Base-by-base conservation (phyloP, 2,329 filamentous ascomycete species). In the Cercospora berteroae region DNA sequence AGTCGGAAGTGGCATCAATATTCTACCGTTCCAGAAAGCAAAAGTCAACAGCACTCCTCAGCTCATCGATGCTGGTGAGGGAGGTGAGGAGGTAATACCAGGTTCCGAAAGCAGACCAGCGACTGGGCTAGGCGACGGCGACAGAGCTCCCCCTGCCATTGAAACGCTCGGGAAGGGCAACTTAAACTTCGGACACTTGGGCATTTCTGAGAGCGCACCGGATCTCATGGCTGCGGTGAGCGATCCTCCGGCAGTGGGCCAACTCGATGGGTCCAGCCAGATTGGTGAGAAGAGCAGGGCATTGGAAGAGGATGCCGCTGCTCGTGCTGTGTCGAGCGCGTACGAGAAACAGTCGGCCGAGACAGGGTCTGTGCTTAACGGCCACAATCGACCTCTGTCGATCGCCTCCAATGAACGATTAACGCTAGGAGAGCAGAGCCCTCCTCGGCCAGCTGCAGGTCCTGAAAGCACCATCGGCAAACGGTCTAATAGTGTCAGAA, bases 151-250 rank as follows among this genome's bases (percentile, higher is more conserved):
- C 72, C 87, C 89, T 12, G 93, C 95, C 1, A 87, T 97, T 2
- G 93, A 94, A 75, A 98, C 95, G 0, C 84, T 99, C 60, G 95
- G 95, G 12, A 88, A 88, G 74, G 95, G 95, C 5, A 92, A 97
- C 75, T 83, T 99, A 58, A 96, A 92, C 77, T 85, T 98, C 65
- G 93, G 92, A 74, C 92, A 97, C 75, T 83, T 98, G 50, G 94
- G 94, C 36, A 91, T 98, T 64, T 79, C 84, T 10, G 81, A 82
- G 13, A 85, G 81, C 73, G 78, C 85, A n/a, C 79, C 84, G 59
- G 89, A 85, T 33, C 85, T 88, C 3, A 83, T 86, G 73, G 82
- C 86, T n/a, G 86, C 82, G 9, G 55, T 60, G 86, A 59, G 23
- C 18, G 67, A 64, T 62, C n/a, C 25, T 20, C 27, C 64, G 3